A percentile compares a stretch with the other conserved stretches of the same genome.
Conservation (phyloP, 768 basidiomycete genomes). For the Paxillus rubicundulus region DNA sequence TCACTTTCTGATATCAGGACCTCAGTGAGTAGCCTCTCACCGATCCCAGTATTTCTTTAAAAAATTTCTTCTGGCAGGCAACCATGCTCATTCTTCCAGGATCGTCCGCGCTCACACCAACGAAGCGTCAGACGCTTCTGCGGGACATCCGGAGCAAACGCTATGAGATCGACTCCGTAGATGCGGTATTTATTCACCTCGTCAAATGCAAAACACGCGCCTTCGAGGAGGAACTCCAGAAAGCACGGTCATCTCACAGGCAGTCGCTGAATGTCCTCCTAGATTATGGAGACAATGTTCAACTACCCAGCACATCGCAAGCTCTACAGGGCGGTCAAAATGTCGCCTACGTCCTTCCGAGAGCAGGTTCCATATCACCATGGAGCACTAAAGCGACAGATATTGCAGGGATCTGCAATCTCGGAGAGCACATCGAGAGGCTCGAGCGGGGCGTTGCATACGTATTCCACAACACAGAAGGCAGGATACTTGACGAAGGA, state of each 20-base stretch:
- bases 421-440: constrained; percentile 68
- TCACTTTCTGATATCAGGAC: neutral
- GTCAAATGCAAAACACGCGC: constrained; percentile 56
- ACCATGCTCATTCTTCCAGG: constrained; percentile 81
- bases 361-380: constrained; percentile 90
- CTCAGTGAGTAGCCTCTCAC: neutral
- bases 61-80: constrained; percentile 1
- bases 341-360: constrained; percentile 72
- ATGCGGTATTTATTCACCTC: constrained; percentile 85
- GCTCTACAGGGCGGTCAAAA: constrained; percentile 36
- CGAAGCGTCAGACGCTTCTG: constrained; percentile 69
- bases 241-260: constrained; percentile 43
- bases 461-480: constrained; percentile 50
- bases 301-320: constrained; percentile 42
- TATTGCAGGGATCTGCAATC: constrained; percentile 84
- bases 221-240: constrained; percentile 46
- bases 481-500: constrained; percentile 39
- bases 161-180: constrained; percentile 61
- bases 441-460: constrained; percentile 84
- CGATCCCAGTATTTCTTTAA: neutral
- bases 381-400: constrained; percentile 99
- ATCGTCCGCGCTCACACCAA: constrained; percentile 67
- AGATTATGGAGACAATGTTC: constrained; percentile 78
- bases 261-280: constrained; percentile 67
- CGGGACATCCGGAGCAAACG: constrained; percentile 50